phyloP scores from a whole-genome alignment of 1,139 yeast genomes.

The Hyphopichia fennica region DNA sequence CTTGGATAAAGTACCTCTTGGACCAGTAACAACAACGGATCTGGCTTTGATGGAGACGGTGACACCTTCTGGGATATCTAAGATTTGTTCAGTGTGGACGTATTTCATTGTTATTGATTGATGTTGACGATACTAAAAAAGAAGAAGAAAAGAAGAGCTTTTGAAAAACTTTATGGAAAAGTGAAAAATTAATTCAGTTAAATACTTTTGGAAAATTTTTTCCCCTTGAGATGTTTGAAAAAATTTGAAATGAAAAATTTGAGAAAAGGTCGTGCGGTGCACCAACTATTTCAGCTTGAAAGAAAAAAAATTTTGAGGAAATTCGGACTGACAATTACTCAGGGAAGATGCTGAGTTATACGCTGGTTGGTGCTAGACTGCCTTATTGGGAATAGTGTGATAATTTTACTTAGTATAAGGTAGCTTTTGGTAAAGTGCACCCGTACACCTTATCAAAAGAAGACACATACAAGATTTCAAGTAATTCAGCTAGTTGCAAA shows the following conservation, averaged over 20 bases:
- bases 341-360: too few species aligned
- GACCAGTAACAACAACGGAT: constrained; percentile 88
- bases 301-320: too few species aligned
- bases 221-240: neutral
- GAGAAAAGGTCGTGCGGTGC: neutral
- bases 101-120: constrained; percentile 63
- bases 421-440: too few species aligned
- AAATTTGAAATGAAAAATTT: neutral
- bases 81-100: constrained; percentile 91
- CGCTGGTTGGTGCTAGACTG: too few species aligned
- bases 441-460: too few species aligned
- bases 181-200: constrained; percentile 1
- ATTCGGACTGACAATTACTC: too few species aligned
- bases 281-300: too few species aligned
- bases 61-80: constrained; percentile 94
- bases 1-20: constrained; percentile 95
- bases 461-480: too few species aligned
- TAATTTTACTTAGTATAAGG: too few species aligned
- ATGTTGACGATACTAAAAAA: constrained; percentile 14
- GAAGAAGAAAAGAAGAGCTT: constrained; percentile 2
- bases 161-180: neutral
- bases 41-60: constrained; percentile 91
- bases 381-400: too few species aligned
- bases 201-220: constrained; percentile 1
- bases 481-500: too few species aligned